Evolutionary conservation across 2,329 filamentous ascomycete species (phyloP), one percentile per base, ranked within the genome.

Genomic region (Hirsutella minnesotensis): DNA sequence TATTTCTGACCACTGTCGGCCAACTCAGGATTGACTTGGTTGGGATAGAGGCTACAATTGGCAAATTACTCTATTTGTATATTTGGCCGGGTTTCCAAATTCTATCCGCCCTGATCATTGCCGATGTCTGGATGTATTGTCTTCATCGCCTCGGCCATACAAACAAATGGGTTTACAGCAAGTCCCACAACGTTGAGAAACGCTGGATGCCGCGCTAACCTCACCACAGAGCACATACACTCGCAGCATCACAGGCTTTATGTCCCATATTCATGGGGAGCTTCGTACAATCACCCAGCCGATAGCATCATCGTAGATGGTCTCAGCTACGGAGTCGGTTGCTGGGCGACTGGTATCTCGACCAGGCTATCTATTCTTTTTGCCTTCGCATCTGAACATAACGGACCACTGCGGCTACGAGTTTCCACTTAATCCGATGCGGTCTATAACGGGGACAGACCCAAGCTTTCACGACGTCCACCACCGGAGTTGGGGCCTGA

Each of bases 161-260:
- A n/a, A 40, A 40, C 39, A 34, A 33, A 18, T 40, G 39, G 39
- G 21, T 40, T 16, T 40, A 40, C n/a, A 40, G 39, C 27, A 22
- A 33, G 39, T 9, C 18, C 5, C 29, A 24, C 29, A 15, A 16
- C 15, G 9, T 4, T 12, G 3, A 19, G 16, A 9, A 12, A 31
- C 19, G 7, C 15, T 33, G 10, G 16, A 9, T n/a, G n/a, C n/a
- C n/a, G 2, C 16, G 9, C 19, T 34, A 19, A 35, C 16, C 20
- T 12, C 12, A 34, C 9, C 31, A 9, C 10, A 40, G 39, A 40
- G 13, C 39, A 40, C 19, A 34, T 40, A 5, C 39, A 40, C 31
- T 34, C 39, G 13, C 18, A 34, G 4, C 39, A 40, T 24, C 39
- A 40, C 19, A 33, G 39, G 19, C 29, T 40, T 4, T 40, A 40